Conservation (phyloP, 2,329 filamentous ascomycete species). For the Botrytis fragariae region DNA sequence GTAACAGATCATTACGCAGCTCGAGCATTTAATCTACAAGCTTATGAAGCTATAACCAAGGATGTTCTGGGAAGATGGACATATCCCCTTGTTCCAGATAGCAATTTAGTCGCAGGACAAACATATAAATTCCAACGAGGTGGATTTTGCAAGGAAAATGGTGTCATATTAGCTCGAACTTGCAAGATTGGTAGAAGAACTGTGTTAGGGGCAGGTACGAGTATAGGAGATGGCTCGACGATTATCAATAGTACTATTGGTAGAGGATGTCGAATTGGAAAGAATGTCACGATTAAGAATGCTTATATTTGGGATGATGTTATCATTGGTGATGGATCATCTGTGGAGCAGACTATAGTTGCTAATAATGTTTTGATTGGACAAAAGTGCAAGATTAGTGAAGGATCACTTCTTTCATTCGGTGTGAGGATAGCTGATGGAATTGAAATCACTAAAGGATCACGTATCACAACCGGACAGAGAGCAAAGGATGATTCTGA, state of each 20-base stretch:
- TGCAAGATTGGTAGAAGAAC: slow-evolving; percentile 66
- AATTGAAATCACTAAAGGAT: slow-evolving; percentile 43
- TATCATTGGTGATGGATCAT: slow-evolving; percentile 70
- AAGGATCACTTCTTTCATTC: slow-evolving; percentile 77
- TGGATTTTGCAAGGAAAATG: slow-evolving; percentile 74
- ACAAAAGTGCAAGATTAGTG: slow-evolving; percentile 63
- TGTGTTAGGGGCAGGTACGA: slow-evolving; percentile 73
- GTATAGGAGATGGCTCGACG: slow-evolving; percentile 67
- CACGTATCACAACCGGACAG: slow-evolving; percentile 45
- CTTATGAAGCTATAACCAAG: slow-evolving; percentile 84
- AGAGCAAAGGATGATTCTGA: slow-evolving; percentile 42
- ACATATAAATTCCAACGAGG: slow-evolving; percentile 69
- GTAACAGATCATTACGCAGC: slow-evolving; percentile 81
- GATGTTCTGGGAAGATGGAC: slow-evolving; percentile 87
- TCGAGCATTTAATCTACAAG: slow-evolving; percentile 77
- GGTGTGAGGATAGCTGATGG: slow-evolving; percentile 69
- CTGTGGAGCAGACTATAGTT: slow-evolving; percentile 70
- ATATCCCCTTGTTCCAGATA: slow-evolving; percentile 85
- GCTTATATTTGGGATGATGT: slow-evolving; percentile 88
- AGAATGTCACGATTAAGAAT: slow-evolving; percentile 73
- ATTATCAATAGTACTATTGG: slow-evolving; percentile 80
- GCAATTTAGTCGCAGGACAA: slow-evolving; percentile 76
- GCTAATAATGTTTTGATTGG: slow-evolving; percentile 72
- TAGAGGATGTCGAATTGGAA: slow-evolving; percentile 80
- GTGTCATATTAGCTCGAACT: slow-evolving; percentile 71